A percentile compares a stretch with the other conserved stretches of the same genome.
Conservation (phyloP, 163 green algal species). For the Chloromonas sp. region DNA sequence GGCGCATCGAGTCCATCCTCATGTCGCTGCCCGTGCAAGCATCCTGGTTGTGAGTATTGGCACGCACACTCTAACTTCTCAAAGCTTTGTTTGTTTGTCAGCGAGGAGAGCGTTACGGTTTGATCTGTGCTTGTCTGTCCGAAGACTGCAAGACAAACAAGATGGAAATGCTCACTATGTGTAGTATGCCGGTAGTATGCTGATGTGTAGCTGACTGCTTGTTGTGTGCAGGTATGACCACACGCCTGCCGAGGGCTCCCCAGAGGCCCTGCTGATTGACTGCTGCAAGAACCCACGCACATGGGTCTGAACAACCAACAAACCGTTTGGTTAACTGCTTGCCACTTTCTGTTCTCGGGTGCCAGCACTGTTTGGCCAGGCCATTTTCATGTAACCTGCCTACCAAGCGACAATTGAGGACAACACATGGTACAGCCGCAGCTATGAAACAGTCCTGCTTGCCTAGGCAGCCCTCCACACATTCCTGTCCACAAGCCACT, state of each 20-base stretch:
- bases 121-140: too few species aligned
- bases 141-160: neutral
- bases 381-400: too few species aligned
- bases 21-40: constrained; percentile 85
- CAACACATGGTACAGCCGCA: too few species aligned
- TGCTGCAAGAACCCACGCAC: constrained; percentile 55
- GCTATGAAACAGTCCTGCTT: too few species aligned
- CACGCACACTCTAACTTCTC: neutral
- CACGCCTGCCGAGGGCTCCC: constrained; percentile 54
- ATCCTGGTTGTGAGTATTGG: constrained; percentile 7
- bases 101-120: neutral
- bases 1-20: constrained; percentile 97
- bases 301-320: constrained; percentile 53
- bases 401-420: too few species aligned
- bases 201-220: neutral
- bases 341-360: too few species aligned
- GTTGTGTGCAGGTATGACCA: constrained; percentile 65
- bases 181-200: neutral
- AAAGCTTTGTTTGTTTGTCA: neutral
- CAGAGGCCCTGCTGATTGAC: constrained; percentile 84
- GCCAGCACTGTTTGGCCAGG: too few species aligned
- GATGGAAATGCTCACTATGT: neutral
- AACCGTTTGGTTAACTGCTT: too few species aligned
- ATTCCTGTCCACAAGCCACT: too few species aligned
- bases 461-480: too few species aligned